Evolutionary conservation across 768 basidiomycete genomes (phyloP).

Genomic region (Leccinellum albellum): DNA sequence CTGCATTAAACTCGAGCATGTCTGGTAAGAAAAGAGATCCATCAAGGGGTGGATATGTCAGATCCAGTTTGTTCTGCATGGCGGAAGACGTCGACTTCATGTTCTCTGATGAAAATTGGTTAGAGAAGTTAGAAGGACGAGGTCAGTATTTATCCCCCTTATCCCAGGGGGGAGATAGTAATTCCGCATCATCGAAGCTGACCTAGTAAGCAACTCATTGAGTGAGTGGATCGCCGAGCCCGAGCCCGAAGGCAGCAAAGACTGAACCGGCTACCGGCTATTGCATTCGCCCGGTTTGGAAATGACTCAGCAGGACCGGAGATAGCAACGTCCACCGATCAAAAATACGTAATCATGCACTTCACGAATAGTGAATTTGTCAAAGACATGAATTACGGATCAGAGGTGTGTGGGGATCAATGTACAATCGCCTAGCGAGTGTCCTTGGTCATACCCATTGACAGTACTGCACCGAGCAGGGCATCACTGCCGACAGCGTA

Average conservation of each 20-base stretch:
- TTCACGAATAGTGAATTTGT: no score
- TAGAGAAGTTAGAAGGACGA: neutral
- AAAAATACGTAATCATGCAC: no score
- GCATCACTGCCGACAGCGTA: constrained; percentile 6
- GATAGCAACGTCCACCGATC: no score
- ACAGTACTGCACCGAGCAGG: neutral
- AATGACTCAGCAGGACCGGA: no score
- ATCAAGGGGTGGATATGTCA: constrained; percentile 28
- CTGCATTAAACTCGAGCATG: constrained; percentile 24
- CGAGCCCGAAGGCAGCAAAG: neutral
- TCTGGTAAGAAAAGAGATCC: constrained; percentile 28
- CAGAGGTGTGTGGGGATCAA: no score
- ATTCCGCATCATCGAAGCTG: neutral
- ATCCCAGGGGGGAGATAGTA: neutral
- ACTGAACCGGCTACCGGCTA: neutral
- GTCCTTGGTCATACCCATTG: neutral
- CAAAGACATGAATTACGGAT: no score
- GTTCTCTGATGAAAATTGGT: neutral
- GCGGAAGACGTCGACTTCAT: neutral
- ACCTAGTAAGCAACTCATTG: neutral
- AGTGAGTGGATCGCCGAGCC: neutral
- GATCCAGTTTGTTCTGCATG: neutral
- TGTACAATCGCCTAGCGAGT: constrained; percentile 6
- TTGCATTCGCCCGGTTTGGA: neutral
- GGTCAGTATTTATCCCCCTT: neutral